These are phyloP conservation scores for Emericellopsis cladophorae DNA, from an alignment of 2,329 filamentous ascomycete genomes.

Conservation along the genomic window DNA sequence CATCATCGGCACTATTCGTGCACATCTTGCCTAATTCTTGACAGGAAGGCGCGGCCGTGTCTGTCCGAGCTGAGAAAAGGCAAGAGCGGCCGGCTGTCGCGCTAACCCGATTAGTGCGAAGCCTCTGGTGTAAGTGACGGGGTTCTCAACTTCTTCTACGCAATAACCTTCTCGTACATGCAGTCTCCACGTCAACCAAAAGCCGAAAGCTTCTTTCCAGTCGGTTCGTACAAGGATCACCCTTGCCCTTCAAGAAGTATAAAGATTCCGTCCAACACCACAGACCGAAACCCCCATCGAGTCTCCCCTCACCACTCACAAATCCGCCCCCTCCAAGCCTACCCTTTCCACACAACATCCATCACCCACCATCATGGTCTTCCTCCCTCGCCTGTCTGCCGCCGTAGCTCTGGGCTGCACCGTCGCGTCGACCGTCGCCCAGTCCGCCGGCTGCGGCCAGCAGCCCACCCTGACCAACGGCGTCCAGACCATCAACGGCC, in stretches of 20 bases:
- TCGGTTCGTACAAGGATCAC: background rate
- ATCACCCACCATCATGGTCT: background rate
- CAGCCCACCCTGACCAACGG: conserved; percentile 11
- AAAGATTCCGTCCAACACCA: background rate
- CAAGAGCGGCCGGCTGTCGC: too few relatives aligned
- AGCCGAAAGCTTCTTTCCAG: too few relatives aligned
- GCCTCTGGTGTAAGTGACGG: too few relatives aligned
- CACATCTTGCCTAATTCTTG: too few relatives aligned
- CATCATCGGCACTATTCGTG: background rate
- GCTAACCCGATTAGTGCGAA: too few relatives aligned
- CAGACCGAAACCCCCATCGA: background rate
- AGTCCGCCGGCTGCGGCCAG: conserved; percentile 17
- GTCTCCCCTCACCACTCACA: background rate
- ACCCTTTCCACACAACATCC: too few relatives aligned
- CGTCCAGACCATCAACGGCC: conserved; percentile 16
- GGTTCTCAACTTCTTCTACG: too few relatives aligned
- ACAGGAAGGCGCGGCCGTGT: too few relatives aligned
- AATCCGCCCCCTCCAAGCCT: too few relatives aligned
- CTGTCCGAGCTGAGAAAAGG: too few relatives aligned
- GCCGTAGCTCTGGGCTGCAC: background rate
- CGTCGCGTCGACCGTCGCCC: background rate
- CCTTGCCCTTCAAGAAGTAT: background rate
- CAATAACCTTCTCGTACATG: too few relatives aligned
- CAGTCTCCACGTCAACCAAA: too few relatives aligned
- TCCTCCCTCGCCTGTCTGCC: background rate